Evolutionary conservation across 768 basidiomycete genomes (phyloP), one percentile per base, ranked within the genome.

Genomic region (Coprinellus aureogranulatus): DNA sequence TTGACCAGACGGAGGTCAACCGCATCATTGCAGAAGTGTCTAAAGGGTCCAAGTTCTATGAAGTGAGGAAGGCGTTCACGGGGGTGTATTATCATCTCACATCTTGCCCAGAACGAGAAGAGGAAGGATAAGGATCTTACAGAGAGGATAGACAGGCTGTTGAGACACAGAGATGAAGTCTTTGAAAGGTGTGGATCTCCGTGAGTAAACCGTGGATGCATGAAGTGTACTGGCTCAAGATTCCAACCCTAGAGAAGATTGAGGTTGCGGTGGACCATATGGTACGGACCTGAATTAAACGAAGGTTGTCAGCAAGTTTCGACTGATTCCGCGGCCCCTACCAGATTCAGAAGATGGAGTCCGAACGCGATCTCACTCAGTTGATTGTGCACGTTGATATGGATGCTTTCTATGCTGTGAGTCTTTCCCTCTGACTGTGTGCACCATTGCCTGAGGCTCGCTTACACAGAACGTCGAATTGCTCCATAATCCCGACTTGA

Each of bases 341-440:
- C 4, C 54, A 87, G 90, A 75, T 95, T 3, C 72, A 75, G 20
- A 85, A 89, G 59, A 76, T 96, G 3, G 93, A 96, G 68, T 72
- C 77, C 1, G 77, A 83, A 50, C 76, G 94, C 46, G 94, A 98
- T 68, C 73, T 98, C 27, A 81, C 82, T 2, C 91, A 95, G 69
- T 81, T 74, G 20, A 91, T 99, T 59, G 90, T 98, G 4, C 94
- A 98, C 67, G 87, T 97, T 28, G 97, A 99, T 66, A 94, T 95
- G 85, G 96, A 98, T 69, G 92, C 93, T 3, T 97, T 96, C 73
- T 94, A 82, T 61, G 90, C 90, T 1, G 79, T 79, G 54, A 53
- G 75, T 68, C 49, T n/a, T n/a, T n/a, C n/a, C 11, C 53, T 41
- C 31, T 55, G 30, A 53, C 54, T n/a, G n/a, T n/a, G n/a, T n/a